Base-by-base conservation (phyloP, 495 filamentous ascomycete species). In the Barbatosphaeria neglecta region DNA sequence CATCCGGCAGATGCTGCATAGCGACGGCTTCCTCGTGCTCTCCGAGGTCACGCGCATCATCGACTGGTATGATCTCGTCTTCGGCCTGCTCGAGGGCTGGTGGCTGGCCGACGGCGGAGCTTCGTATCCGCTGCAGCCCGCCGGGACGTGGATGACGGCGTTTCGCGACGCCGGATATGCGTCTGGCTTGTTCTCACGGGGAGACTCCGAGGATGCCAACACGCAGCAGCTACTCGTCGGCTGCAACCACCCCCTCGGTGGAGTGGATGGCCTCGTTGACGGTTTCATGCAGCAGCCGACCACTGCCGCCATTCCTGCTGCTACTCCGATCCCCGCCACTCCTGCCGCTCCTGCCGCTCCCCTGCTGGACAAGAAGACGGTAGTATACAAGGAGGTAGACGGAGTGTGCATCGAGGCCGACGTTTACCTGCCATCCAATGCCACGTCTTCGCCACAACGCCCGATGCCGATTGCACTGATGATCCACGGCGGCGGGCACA, bases 401-500 rank as follows among this genome's bases (percentile, higher is more conserved):
- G 27, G 27, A 11, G 10, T 18, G 2, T n/a, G 22, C 9, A 45
- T 37, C 31, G 3, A 45, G 16, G 25, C 28, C 10, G 27, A 39
- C 13, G 16, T 25, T n/a, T n/a, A n/a, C 27, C 70, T 2, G 72
- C 74, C 50, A 58, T 75, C 19, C 68, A 74, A 57, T 69, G 66
- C 44, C 73, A 31, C 27, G 2, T 31, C 9, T 8, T 13, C 27
- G 27, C 27, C 27, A 31, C 27, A 31, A 31, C 7, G 27, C 7
- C 27, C 71, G 13, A 22, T 10, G 37, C 27, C 24, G 25, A 15
- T 41, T 75, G 78, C 75, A 8, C 52, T 82, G 1, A 71, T 80
- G 70, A 69, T 80, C 37, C 77, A 81, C 44, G 76, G 77, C 1
- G 76, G 76, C 10, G 64, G 75, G 24, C 71, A 78, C 44, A 48